Base-by-base conservation (phyloP, 805 yeast species). In the Spathaspora boniae region DNA sequence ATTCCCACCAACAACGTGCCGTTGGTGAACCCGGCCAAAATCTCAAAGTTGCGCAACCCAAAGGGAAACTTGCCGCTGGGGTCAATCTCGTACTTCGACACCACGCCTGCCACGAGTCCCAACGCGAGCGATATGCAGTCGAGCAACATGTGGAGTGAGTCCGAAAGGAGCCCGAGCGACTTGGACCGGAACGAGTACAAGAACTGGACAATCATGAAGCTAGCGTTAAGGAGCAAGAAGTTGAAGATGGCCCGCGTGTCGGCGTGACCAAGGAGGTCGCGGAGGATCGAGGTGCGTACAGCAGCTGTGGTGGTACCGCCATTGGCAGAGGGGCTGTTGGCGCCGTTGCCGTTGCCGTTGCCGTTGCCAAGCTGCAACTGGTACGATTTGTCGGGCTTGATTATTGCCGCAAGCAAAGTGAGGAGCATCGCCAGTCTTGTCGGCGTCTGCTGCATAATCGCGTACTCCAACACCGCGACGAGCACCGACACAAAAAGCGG, bases 141-240 rank as follows among this genome's bases (percentile, higher is more conserved):
- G 37, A 93, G 68, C 2, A 95, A 84, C 99, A 93, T 93, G 58
- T 93, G 99, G 34, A 93, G 70, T 1, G 96, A 87, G 53, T 93
- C 99, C 14, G 96, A 87, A 34, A 93, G 59, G 16, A 93, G 67
- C 8, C 98, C 97, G 30, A 93, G 65, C 0, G 98, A 91, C 52
- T 86, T 89, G 1, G 98, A 88, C 42, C 95, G 72, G 61, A 93
- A 83, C 0, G 98, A 89, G 56, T 93, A 93, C 7, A 93, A 62
- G 45, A 93, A 70, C 62, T 93, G 99, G 26, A 93, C 80, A 50
- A 93, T 78, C 99, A 93, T 93, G 62, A 93, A 93, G 2, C 93
- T 76, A 9, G 95, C 78, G 59, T 93, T 93, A 41, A 93, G 70
- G 44, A 91, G 58, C 31, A 93, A 62, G 50, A 91, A 93, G 38